phyloP scores from a whole-genome alignment of 495 filamentous ascomycete species.

The Talaromyces nanjingensis region DNA sequence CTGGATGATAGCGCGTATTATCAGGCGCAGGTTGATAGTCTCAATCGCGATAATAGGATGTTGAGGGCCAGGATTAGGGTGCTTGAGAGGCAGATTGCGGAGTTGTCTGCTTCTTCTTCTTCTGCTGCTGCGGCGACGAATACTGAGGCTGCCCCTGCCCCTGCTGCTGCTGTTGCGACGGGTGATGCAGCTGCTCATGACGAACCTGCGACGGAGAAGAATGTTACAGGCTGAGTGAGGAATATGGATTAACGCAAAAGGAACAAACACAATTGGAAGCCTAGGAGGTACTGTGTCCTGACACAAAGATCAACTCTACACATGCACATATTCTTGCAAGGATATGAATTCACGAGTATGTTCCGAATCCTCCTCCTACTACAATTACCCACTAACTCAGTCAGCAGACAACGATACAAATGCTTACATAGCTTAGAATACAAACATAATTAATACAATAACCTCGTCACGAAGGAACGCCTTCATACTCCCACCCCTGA shows the following conservation, averaged over 20 bases:
- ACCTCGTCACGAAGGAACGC: constrained; percentile 43
- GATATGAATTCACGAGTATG: background rate
- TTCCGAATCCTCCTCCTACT: background rate
- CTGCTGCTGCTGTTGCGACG: background rate
- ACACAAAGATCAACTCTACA: background rate
- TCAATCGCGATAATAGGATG: constrained; percentile 92
- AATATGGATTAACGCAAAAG: background rate
- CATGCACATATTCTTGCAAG: background rate
- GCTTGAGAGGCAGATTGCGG: constrained; percentile 49
- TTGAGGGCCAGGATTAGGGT: constrained; percentile 77
- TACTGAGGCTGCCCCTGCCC: background rate
- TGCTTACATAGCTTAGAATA: background rate
- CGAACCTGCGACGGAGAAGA: background rate
- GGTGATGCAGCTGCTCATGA: background rate
- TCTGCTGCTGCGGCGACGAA: background rate
- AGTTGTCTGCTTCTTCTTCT: constrained; percentile 13
- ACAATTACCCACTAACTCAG: background rate
- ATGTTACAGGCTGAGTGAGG: background rate
- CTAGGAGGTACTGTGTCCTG: background rate
- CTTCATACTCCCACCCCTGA: constrained; percentile 61
- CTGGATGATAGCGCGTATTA: constrained; percentile 83
- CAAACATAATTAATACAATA: background rate
- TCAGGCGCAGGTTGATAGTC: constrained; percentile 82
- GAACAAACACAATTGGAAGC: background rate
- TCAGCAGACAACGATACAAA: background rate